phyloP scores from a whole-genome alignment of 768 basidiomycete genomes.

The Suillus weaverae region DNA sequence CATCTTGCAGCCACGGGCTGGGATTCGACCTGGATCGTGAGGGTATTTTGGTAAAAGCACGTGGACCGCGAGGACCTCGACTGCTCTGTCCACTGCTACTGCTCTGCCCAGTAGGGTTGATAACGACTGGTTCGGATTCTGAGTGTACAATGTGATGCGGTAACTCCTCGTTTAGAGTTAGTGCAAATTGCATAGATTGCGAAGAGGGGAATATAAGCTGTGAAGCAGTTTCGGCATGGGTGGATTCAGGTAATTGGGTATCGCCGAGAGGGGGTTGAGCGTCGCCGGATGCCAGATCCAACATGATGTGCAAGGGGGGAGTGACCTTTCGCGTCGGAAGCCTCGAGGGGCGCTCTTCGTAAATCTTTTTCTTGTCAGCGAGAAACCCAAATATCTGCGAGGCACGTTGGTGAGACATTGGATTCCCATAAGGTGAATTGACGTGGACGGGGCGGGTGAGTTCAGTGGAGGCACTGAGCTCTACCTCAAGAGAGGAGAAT shows the following conservation, averaged over 20 bases:
- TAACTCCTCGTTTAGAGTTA: not conserved
- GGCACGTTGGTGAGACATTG: conserved; percentile 62
- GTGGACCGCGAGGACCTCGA: conserved; percentile 46
- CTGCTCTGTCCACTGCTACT: conserved; percentile 34
- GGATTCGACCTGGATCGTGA: conserved; percentile 21
- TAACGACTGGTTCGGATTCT: conserved; percentile 3
- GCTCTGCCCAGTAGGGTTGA: conserved; percentile 20
- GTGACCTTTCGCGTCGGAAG: conserved; percentile 32
- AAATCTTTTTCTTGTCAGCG: conserved; percentile 44
- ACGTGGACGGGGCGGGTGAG: conserved; percentile 23
- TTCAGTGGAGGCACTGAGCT: conserved; percentile 56
- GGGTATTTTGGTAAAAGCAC: conserved; percentile 35
- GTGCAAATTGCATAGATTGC: conserved; percentile 13
- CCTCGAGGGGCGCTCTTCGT: conserved; percentile 36
- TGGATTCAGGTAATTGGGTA: conserved; percentile 19
- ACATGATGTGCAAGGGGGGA: conserved; percentile 31
- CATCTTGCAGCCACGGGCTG: conserved; percentile 21
- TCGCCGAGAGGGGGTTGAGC: conserved; percentile 20
- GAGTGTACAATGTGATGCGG: conserved; percentile 7
- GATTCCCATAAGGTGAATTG: conserved; percentile 38
- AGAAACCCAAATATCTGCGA: conserved; percentile 78
- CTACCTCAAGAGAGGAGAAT: conserved; percentile 77
- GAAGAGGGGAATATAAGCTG: conserved; percentile 6
- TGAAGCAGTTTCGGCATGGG: conserved; percentile 10
- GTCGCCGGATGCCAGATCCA: conserved; percentile 20